phyloP scores from a whole-genome alignment of 441 rosid species.

The Gossypium davidsonii region DNA sequence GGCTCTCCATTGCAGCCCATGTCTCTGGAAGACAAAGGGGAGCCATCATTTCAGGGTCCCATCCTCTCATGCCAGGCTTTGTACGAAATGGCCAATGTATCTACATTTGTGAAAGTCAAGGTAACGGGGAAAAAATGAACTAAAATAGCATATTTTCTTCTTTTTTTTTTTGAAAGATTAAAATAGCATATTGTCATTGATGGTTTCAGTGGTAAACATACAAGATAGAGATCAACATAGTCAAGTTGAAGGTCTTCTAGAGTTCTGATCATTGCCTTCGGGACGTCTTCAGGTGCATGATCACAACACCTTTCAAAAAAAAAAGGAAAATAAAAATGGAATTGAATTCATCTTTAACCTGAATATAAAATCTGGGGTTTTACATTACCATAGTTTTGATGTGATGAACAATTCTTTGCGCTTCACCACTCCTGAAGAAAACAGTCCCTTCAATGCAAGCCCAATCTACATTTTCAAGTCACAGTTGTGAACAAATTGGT shows the following conservation, averaged over 20 bases:
- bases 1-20: slow-evolving; percentile 51
- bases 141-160: not conserved
- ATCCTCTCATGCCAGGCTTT: slow-evolving; percentile 25
- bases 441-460: slow-evolving; percentile 36
- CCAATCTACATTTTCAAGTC: slow-evolving; percentile 33
- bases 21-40: slow-evolving; percentile 42
- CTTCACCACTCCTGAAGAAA: slow-evolving; percentile 36
- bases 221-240: slow-evolving; percentile 49
- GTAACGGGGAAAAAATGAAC: not conserved
- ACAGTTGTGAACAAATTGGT: not conserved
- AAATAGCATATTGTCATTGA: not conserved
- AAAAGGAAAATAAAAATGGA: not conserved
- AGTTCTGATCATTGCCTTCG: slow-evolving; percentile 33
- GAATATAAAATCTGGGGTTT: not conserved
- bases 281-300: slow-evolving; percentile 47
- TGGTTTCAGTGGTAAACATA: slow-evolving; percentile 12
- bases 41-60: slow-evolving; percentile 37
- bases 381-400: slow-evolving; percentile 43
- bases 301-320: slow-evolving; percentile 36
- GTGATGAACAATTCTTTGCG: slow-evolving; percentile 46
- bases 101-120: not conserved
- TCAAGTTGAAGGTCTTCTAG: slow-evolving; percentile 47
- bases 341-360: slow-evolving; percentile 8
- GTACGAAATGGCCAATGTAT: slow-evolving; percentile 26
- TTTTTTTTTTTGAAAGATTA: no score